These are phyloP conservation scores for Neofusicoccum cordaticola DNA, from an alignment of 2,329 filamentous ascomycete genomes.

Conservation along the genomic window DNA sequence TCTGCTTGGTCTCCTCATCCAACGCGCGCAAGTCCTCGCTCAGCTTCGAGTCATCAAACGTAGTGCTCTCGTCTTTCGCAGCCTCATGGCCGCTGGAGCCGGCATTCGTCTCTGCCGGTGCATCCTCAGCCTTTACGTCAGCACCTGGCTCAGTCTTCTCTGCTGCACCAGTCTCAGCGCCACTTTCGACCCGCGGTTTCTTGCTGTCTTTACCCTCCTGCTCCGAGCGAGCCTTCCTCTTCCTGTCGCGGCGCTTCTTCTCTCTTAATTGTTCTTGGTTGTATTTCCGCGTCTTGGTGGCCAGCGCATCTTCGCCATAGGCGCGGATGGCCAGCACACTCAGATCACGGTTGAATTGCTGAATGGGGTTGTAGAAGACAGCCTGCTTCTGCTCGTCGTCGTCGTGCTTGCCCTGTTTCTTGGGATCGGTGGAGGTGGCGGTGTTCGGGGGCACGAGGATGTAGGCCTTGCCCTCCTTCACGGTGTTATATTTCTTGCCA, in stretches of 20 bases:
- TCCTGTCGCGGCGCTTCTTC: conserved; percentile 36
- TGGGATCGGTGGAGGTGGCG: conserved; percentile 48
- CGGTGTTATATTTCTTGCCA: conserved; percentile 56
- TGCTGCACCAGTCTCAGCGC: conserved; percentile 7
- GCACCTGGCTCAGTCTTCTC: neutral
- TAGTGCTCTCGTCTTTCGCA: conserved; percentile 24
- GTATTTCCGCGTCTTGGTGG: conserved; percentile 46
- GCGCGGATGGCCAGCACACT: conserved; percentile 89
- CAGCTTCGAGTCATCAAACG: conserved; percentile 9
- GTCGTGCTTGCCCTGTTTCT: conserved; percentile 34
- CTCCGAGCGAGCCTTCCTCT: conserved; percentile 2
- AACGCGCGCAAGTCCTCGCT: conserved; percentile 1
- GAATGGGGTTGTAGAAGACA: conserved; percentile 98
- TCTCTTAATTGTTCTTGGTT: conserved; percentile 23
- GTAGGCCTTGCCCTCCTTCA: conserved; percentile 66
- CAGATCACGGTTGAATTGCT: conserved; percentile 96
- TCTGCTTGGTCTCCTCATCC: conserved; percentile 15
- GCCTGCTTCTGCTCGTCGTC: conserved; percentile 60
- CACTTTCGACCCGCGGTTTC: conserved; percentile 21
- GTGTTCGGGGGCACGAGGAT: conserved; percentile 61
- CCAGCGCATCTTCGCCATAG: conserved; percentile 67
- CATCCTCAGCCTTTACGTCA: neutral
- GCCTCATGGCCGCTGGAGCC: neutral
- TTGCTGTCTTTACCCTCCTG: conserved; percentile 23
- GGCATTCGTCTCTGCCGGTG: neutral